These are phyloP conservation scores for Melaleuca quinquenervia DNA, from an alignment of 345 rosid genomes.

Conservation along the genomic window DNA sequence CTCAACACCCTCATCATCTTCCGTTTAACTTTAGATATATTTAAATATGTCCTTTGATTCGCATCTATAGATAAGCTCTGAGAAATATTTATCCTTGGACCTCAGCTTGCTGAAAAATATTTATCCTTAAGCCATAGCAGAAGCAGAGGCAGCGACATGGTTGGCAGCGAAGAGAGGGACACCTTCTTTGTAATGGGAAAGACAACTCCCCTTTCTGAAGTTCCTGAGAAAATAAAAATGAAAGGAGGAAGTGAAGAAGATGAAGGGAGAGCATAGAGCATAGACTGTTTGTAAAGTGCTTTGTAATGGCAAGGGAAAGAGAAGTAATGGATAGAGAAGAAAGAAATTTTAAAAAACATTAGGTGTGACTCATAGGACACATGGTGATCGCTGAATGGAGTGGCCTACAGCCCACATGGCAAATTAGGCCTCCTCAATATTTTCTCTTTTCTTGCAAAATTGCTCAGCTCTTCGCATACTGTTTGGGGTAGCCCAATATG, in stretches of 20 bases:
- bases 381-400: not conserved
- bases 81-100: not conserved
- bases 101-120: not conserved
- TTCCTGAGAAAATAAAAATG: not conserved
- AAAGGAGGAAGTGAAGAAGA: not conserved
- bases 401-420: not conserved
- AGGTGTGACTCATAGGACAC: not conserved
- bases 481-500: too few species aligned
- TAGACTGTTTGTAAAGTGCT: not conserved
- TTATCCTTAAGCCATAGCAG: not conserved
- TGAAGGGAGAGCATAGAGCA: not conserved
- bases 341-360: not conserved
- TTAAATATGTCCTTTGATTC: not conserved
- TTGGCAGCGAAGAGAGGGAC: not conserved
- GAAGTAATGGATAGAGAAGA: not conserved
- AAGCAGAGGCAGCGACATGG: not conserved
- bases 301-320: not conserved
- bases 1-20: not conserved
- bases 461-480: not conserved
- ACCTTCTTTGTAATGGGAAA: not conserved
- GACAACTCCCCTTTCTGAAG: not conserved
- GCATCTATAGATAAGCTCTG: not conserved
- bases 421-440: not conserved
- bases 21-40: not conserved
- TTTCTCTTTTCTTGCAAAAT: not conserved